Conservation (phyloP, 1,139 yeast species). For the Pichia sp. region DNA sequence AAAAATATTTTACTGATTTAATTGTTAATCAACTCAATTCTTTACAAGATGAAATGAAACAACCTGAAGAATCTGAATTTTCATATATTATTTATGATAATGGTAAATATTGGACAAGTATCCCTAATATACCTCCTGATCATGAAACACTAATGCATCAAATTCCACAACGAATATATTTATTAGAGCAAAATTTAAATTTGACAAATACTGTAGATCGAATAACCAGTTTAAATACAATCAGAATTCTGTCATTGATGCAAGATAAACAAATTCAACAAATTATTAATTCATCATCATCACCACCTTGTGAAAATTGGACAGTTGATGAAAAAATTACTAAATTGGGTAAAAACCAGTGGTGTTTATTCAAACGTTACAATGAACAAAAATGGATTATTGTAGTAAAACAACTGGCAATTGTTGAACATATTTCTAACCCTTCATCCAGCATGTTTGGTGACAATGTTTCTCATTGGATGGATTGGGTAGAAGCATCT, state of each 20-base stretch:
- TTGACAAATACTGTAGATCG: not conserved
- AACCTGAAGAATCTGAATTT: slow-evolving; percentile 2
- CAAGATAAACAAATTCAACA: slow-evolving; percentile 12
- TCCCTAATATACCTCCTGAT: slow-evolving; percentile 13
- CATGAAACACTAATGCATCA: slow-evolving; percentile 9
- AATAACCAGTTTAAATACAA: not conserved
- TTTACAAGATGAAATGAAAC: slow-evolving; percentile 15
- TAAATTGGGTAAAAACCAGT: slow-evolving; percentile 24
- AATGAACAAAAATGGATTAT: slow-evolving; percentile 16
- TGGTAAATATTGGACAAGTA: slow-evolving; percentile 11
- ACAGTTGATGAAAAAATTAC: slow-evolving; percentile 19
- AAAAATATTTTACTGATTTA: slow-evolving; percentile 23
- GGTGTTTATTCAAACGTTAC: slow-evolving; percentile 22
- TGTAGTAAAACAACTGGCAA: slow-evolving; percentile 18
- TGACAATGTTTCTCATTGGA: slow-evolving; percentile 7
- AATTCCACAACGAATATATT: slow-evolving; percentile 6
- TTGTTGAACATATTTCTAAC: too few relatives aligned
- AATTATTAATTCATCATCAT: slow-evolving; percentile 1
- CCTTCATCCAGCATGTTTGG: too few relatives aligned
- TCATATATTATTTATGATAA: slow-evolving; percentile 12
- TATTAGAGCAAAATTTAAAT: slow-evolving; percentile 7
- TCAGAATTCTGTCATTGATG: slow-evolving; percentile 6
- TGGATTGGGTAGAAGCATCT: slow-evolving; percentile 7
- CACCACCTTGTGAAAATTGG: slow-evolving; percentile 4
- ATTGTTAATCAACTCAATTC: slow-evolving; percentile 24